phyloP scores from a whole-genome alignment of 768 basidiomycete genomes.

The Auricularia cornea region DNA sequence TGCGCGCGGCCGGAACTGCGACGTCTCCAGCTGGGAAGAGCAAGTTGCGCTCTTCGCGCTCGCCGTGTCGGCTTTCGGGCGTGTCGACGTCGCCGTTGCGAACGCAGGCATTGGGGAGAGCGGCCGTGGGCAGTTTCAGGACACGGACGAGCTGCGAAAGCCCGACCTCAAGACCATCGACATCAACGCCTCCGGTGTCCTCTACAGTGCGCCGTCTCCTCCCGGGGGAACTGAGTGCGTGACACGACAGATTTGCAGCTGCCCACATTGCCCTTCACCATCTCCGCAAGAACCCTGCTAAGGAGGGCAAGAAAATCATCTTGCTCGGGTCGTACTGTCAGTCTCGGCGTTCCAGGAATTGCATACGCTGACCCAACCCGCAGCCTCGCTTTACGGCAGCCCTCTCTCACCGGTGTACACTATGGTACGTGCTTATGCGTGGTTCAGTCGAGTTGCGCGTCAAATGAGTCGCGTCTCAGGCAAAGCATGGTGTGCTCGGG shows the following conservation, averaged over 20 bases:
- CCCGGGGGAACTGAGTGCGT: too few species aligned
- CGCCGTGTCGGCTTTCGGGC: not conserved
- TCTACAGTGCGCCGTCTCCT: constrained; percentile 1
- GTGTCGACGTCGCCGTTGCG: constrained; percentile 3
- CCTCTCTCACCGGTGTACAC: not conserved
- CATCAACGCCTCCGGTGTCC: not conserved
- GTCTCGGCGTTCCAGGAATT: not conserved
- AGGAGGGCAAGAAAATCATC: not conserved
- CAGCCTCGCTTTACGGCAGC: not conserved
- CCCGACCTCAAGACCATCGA: constrained; percentile 1
- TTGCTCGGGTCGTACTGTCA: not conserved
- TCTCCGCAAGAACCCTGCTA: not conserved
- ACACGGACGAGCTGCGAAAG: not conserved
- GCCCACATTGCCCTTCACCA: not conserved
- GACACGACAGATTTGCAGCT: too few species aligned
- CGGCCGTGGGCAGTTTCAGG: not conserved
- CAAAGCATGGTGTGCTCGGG: not conserved
- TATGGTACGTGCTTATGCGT: not conserved
- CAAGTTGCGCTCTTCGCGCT: not conserved
- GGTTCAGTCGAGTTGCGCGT: not conserved
- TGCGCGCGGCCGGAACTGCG: not conserved
- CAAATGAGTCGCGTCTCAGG: not conserved
- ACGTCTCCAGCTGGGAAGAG: constrained; percentile 3
- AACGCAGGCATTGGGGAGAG: constrained; percentile 4
- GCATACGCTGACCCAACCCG: not conserved